Evolutionary conservation across 768 basidiomycete genomes (phyloP).

Genomic region (Scleroderma bovista): DNA sequence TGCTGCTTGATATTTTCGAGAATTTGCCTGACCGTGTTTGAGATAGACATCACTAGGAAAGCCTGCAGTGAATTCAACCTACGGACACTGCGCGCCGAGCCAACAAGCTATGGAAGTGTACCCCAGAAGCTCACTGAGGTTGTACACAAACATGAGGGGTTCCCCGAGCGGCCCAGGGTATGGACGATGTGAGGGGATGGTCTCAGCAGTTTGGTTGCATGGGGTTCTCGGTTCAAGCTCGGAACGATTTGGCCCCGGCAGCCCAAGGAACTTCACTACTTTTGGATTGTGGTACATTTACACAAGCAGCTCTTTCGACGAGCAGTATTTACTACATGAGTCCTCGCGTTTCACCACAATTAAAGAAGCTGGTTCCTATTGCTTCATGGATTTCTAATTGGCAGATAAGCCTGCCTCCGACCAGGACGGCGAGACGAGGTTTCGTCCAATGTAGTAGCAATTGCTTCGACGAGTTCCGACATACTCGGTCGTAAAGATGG

Average conservation of each 20-base stretch:
- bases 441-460: not conserved
- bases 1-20: conserved; percentile 68
- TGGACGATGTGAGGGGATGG: not conserved
- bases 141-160: conserved; percentile 14
- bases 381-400: no score
- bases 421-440: not conserved
- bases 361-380: no score
- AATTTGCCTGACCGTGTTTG: conserved; percentile 58
- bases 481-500: not conserved
- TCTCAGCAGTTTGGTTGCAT: not conserved
- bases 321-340: no score
- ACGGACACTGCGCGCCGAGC: conserved; percentile 89
- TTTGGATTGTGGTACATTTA: not conserved
- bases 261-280: not conserved
- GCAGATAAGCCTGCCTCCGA: not conserved
- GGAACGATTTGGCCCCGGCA: not conserved
- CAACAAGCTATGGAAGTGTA: conserved; percentile 71
- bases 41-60: conserved; percentile 1
- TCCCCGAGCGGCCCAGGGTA: not conserved
- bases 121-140: conserved; percentile 61
- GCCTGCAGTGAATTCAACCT: conserved; percentile 28
- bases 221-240: not conserved
- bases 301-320: no score
- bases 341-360: no score
- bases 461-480: not conserved